A percentile compares a stretch with the other conserved stretches of the same genome.
Conservation (phyloP, 176 grass and related monocot species). For the Aegilops tauschii region DNA sequence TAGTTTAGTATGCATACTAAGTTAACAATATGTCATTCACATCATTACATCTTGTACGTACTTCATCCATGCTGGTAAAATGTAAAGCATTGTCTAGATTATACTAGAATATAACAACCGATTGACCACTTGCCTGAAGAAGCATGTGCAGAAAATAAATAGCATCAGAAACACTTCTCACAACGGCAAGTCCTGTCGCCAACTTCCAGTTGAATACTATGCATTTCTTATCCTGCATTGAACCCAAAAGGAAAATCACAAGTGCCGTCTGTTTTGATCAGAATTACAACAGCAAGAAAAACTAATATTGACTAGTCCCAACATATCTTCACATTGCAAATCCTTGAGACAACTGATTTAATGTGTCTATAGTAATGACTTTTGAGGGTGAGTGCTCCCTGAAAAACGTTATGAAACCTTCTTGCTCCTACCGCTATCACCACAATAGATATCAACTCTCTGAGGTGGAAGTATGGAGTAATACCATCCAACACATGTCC, state of each 20-base stretch:
- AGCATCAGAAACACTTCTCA: slow-evolving; percentile 89
- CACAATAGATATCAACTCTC: not conserved
- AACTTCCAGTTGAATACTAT: slow-evolving; percentile 84
- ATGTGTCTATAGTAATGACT: not conserved
- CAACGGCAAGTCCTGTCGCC: slow-evolving; percentile 62
- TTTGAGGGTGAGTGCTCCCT: not conserved
- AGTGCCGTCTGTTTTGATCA: slow-evolving; percentile 12
- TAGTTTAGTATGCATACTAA: not conserved
- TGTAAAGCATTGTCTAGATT: slow-evolving; percentile 1
- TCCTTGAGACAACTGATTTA: not conserved
- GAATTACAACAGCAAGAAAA: not conserved
- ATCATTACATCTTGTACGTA: slow-evolving; percentile 7
- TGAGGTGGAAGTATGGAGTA: not conserved
- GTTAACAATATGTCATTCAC: not conserved
- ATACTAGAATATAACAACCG: slow-evolving; percentile 10
- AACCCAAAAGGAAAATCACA: not conserved
- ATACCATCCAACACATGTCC: not conserved
- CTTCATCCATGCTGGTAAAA: not conserved
- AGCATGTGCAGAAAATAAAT: slow-evolving; percentile 95
- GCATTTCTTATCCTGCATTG: slow-evolving; percentile 64
- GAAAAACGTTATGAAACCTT: not conserved
- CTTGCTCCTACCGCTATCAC: not conserved
- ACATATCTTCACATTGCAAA: not conserved
- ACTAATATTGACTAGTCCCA: not conserved
- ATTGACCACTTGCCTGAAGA: slow-evolving; percentile 72